These are phyloP conservation scores for Firmiana major DNA, from an alignment of 345 rosid genomes.

Conservation along the genomic window DNA sequence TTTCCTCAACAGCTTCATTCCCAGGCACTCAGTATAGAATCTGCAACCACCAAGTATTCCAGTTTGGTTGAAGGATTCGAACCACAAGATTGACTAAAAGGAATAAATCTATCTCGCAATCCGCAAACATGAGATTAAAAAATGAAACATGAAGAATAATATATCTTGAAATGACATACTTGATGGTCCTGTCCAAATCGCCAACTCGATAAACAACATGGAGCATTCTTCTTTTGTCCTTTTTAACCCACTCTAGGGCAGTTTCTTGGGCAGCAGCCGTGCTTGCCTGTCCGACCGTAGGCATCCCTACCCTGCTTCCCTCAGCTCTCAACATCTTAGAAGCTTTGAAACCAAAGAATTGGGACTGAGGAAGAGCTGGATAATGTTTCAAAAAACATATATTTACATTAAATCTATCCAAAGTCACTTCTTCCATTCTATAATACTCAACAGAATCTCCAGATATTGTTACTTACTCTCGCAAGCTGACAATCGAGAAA, in stretches of 20 bases:
- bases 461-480: not conserved
- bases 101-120: not conserved
- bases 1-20: constrained; percentile 94
- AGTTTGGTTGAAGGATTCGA: not conserved
- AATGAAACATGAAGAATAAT: not conserved
- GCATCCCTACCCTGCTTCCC: constrained; percentile 34
- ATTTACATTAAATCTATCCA: not conserved
- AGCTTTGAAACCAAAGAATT: constrained; percentile 40
- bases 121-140: not conserved
- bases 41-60: constrained; percentile 30
- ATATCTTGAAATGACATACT: constrained; percentile 36
- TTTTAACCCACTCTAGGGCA: constrained; percentile 54
- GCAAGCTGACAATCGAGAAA: not conserved
- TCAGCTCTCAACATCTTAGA: constrained; percentile 49
- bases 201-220: constrained; percentile 99
- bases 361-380: constrained; percentile 61
- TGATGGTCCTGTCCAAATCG: constrained; percentile 87
- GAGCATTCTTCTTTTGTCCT: constrained; percentile 85
- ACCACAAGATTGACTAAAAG: not conserved
- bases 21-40: constrained; percentile 92
- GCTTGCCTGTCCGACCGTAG: constrained; percentile 65
- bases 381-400: constrained; percentile 5
- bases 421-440: not conserved
- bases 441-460: not conserved
- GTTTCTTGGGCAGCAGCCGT: constrained; percentile 56